Percentiles rank a stretch among this genome's conserved stretches.
phyloP scores from a whole-genome alignment of 345 rosid species.

The Cardamine chenopodiifolia region DNA sequence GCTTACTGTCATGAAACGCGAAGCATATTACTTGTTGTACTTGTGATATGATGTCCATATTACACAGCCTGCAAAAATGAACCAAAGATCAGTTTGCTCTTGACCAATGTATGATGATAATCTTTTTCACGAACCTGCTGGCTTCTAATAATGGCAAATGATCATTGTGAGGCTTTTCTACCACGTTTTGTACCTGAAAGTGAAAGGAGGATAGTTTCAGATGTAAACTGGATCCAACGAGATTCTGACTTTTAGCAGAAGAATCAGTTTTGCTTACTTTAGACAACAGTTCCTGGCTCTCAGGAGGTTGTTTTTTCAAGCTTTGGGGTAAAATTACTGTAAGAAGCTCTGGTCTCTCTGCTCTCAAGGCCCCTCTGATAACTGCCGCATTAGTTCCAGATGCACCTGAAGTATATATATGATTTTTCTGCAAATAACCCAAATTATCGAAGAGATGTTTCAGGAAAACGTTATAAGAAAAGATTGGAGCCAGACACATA shows the following conservation, averaged over 20 bases:
- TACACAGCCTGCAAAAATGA: slow-evolving; percentile 69
- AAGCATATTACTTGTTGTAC: slow-evolving; percentile 98
- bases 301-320: slow-evolving; percentile 89
- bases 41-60: slow-evolving; percentile 92
- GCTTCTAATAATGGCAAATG: slow-evolving; percentile 81
- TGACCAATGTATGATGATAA: not conserved
- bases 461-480: not conserved
- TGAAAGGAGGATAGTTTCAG: slow-evolving; percentile 15
- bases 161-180: slow-evolving; percentile 82
- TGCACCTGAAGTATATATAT: slow-evolving; percentile 96
- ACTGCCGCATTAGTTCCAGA: slow-evolving; percentile 98
- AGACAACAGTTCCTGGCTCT: slow-evolving; percentile 88
- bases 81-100: not conserved
- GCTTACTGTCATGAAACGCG: slow-evolving; percentile 91
- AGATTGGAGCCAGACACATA: not conserved
- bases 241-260: not conserved
- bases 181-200: slow-evolving; percentile 70
- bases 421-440: slow-evolving; percentile 76
- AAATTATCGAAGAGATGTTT: slow-evolving; percentile 15
- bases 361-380: slow-evolving; percentile 97
- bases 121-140: slow-evolving; percentile 58
- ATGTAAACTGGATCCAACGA: not conserved
- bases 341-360: slow-evolving; percentile 90
- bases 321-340: slow-evolving; percentile 94
- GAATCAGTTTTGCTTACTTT: slow-evolving; percentile 57